Base-by-base conservation (phyloP, 2,329 filamentous ascomycete genomes). In the Seiridium unicorne region DNA sequence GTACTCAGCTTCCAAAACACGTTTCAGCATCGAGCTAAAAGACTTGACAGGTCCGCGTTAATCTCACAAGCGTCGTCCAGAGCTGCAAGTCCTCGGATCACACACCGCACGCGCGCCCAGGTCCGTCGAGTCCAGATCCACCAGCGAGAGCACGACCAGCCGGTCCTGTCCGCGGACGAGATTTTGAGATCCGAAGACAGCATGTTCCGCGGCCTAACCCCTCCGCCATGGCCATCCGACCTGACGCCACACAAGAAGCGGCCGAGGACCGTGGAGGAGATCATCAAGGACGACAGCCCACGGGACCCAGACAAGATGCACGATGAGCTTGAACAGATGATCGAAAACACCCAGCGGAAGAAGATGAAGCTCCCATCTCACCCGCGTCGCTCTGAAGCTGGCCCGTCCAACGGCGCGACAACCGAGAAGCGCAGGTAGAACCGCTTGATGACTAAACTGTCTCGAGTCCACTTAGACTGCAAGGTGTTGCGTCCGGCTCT, bases 281-380 rank as follows among this genome's bases (percentile, higher is more conserved):
- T 71, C n/a, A 53, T 67, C 18, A 44, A 56, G 3, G 68, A 71
- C 40, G 63, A 69, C 40, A 71, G 61, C 4, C 53, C 61, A 3
- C 64, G 69, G 9, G 62, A 69, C 58, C 62, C 68, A 59, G 69
- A 74, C 58, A 70, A 68, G 55, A 60, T 74, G 56, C 63, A 63
- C 5, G 65, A 64, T 46, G 68, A 72, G 53, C 64, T 72, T n/a
- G 66, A 71, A 8, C 58, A 66, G 47, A 65, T 73, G 32, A 56
- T 32, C 11, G 32, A 49, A 10, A 10, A 11, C 44, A 55, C 10
- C 18, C 18, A 42, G 44, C 36, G 38, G 44, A 55, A 35, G 44
- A 57, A 57, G 54, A 10, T 57, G 42, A 34, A 57, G 4, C 40
- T 57, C 18, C 3, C 44, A 9, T 35, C 31, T 26, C 54, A 32